phyloP scores from a whole-genome alignment of 176 grass and related monocot species.

The Carex scoparia region DNA sequence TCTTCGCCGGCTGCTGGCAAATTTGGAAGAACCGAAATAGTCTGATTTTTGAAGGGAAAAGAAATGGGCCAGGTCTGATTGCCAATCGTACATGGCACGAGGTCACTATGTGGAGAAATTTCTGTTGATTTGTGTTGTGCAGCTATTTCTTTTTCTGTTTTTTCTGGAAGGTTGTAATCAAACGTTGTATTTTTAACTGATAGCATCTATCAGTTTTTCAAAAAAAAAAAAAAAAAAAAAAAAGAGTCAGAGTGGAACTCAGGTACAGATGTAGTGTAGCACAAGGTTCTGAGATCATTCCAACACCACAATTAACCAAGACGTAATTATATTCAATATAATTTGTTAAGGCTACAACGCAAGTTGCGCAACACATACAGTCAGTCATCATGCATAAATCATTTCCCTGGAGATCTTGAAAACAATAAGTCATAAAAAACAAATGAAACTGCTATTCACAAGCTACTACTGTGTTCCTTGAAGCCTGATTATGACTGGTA shows the following conservation, averaged over 20 bases:
- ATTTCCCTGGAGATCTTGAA: background rate
- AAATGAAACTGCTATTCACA: slow-evolving; percentile 21
- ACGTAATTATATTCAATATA: background rate
- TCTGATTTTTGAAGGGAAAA: no score
- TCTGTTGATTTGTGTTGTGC: no score
- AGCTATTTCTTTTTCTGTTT: no score
- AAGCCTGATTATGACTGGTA: slow-evolving; percentile 8
- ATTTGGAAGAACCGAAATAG: no score
- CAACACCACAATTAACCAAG: background rate
- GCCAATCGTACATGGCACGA: no score
- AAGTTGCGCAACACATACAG: background rate
- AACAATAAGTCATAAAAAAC: background rate
- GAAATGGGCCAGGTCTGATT: no score
- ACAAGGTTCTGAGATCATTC: background rate
- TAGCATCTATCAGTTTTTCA: no score
- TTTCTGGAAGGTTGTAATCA: no score
- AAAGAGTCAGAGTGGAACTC: background rate
- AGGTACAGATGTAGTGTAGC: background rate
- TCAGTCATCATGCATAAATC: background rate
- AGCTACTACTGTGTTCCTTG: background rate
- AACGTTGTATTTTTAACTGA: no score
- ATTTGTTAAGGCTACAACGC: background rate
- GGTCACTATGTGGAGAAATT: no score
- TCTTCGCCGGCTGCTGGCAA: no score
- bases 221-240: no score